These are phyloP conservation scores for Epicoccum nigrum DNA, from an alignment of 2,329 filamentous ascomycete species.

Conservation along the genomic window DNA sequence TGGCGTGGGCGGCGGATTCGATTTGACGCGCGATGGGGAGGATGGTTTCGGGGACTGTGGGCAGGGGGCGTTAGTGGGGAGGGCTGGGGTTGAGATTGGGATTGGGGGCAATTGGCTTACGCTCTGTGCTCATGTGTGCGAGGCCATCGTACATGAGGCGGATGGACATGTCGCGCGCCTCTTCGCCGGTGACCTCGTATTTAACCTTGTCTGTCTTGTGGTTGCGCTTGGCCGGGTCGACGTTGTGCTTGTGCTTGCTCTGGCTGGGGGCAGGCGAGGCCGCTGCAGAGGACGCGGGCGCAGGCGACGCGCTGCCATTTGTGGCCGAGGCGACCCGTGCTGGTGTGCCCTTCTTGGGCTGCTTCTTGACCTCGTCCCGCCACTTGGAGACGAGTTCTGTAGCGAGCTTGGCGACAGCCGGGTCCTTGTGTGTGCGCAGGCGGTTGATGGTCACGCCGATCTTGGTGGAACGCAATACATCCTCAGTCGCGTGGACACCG, in stretches of 20 bases:
- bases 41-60: slow-evolving; percentile 65
- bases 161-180: slow-evolving; percentile 80
- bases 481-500: slow-evolving; percentile 83
- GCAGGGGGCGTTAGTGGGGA: slow-evolving; percentile 23
- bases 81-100: neutral
- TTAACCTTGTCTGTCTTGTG: slow-evolving; percentile 83
- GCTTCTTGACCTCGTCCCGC: slow-evolving; percentile 75
- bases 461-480: slow-evolving; percentile 86
- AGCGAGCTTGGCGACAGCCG: slow-evolving; percentile 73
- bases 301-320: slow-evolving; percentile 40
- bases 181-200: slow-evolving; percentile 74
- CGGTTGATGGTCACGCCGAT: slow-evolving; percentile 91
- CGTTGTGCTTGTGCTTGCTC: slow-evolving; percentile 60
- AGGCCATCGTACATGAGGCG: slow-evolving; percentile 94
- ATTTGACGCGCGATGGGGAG: slow-evolving; percentile 71
- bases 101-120: slow-evolving; percentile 42
- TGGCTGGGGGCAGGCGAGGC: slow-evolving; percentile 58
- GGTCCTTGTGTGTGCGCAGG: slow-evolving; percentile 78
- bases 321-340: slow-evolving; percentile 27
- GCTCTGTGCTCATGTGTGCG: slow-evolving; percentile 68
- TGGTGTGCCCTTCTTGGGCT: slow-evolving; percentile 39
- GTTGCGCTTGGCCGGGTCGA: slow-evolving; percentile 76
- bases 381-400: slow-evolving; percentile 86
- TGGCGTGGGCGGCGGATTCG: slow-evolving; percentile 75
- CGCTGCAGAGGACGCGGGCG: slow-evolving; percentile 47